Evolutionary conservation across 441 rosid species (phyloP), one percentile per base, ranked within the genome.

Genomic region (Populus hybrid): DNA sequence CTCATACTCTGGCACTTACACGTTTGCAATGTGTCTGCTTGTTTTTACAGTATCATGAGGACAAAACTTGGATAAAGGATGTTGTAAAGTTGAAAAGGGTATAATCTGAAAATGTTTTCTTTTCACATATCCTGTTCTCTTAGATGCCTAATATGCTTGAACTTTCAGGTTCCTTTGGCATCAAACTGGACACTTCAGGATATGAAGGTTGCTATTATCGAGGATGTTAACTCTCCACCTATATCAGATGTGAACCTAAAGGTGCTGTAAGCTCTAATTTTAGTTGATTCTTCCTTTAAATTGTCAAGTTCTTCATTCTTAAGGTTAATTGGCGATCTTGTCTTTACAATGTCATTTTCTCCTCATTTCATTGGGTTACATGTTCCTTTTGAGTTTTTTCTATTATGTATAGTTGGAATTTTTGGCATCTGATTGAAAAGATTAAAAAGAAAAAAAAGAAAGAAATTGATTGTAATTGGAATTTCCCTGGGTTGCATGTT

Each of bases 31-130:
- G 32, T 78, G 68, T 57, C 46, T 64, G 38, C 64, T 50, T 70
- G 12, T 53, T 18, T 77, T 75, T 61, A 70, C 89, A 97, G 99
- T 94, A 92, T 83, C 95, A 90, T 78, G 98, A 93, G 67, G 98
- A 92, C 86, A 97, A 91, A 85, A 83, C 83, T 71, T 87, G 80
- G 10, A 76, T 92, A 78, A 97, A 97, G 83, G 94, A 94, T 76
- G 88, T 87, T 73, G 86, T 97, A 88, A 97, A 94, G 86, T 83
- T 83, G 63, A 87, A 83, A 79, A 97, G 92, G 95, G 98, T 90
- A 84, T 80, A 78, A 73, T 57, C 11, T 73, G 28, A 64, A 26
- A 50, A 21, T 38, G 21, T 8, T 34, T 7, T 30, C 19, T 71
- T 71, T 75, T 63, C 14, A 67, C 28, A 35, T 66, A n/a, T 12